Conservation (phyloP, 75 land plant genomes). For the Pinus albicaulis region DNA sequence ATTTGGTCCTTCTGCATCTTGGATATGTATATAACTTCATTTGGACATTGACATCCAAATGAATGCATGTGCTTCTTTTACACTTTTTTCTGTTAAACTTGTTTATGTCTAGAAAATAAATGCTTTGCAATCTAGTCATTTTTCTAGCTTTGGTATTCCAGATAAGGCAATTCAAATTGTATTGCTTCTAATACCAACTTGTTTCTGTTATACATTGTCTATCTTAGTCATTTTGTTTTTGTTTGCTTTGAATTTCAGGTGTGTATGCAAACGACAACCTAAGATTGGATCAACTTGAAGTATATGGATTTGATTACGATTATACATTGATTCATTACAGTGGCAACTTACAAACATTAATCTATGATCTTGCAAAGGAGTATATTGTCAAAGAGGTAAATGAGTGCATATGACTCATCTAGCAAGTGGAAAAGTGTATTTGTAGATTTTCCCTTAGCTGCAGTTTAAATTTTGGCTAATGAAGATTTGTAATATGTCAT, state of each 20-base stretch:
- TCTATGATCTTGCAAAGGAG: slow-evolving; percentile 88
- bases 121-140: neutral
- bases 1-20: too few relatives aligned
- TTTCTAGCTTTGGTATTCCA: neutral
- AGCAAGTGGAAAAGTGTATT: neutral
- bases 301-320: slow-evolving; percentile 98
- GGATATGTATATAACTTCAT: too few relatives aligned
- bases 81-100: too few relatives aligned
- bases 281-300: slow-evolving; percentile 71
- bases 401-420: neutral
- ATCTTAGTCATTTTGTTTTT: neutral
- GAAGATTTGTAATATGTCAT: neutral
- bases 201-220: neutral
- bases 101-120: too few relatives aligned
- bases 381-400: slow-evolving; percentile 95
- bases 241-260: slow-evolving; percentile 36
- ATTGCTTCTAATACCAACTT: neutral
- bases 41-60: too few relatives aligned
- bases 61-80: too few relatives aligned
- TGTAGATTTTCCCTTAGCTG: neutral
- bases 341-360: slow-evolving; percentile 60
- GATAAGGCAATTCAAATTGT: neutral
- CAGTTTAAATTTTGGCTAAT: neutral
- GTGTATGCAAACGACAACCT: slow-evolving; percentile 88
- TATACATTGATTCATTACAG: slow-evolving; percentile 96